Conservation (phyloP, 2,329 filamentous ascomycete genomes). For the Coniochaeta sp. region DNA sequence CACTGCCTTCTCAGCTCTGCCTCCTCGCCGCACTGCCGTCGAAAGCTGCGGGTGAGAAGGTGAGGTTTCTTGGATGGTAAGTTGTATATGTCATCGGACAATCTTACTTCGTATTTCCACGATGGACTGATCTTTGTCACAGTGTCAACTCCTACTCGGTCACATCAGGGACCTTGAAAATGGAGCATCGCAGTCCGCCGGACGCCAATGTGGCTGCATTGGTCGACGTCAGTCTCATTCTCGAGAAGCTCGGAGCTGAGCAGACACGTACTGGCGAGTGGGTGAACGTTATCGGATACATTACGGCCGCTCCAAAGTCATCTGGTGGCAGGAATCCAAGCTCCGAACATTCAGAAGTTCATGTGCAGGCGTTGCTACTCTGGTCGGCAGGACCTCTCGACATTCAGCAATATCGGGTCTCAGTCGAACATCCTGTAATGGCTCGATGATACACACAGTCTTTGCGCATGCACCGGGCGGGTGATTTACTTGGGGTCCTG, state of each 20-base stretch:
- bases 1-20: constrained; percentile 57
- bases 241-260: constrained; percentile 56
- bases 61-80: constrained; percentile 89
- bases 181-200: constrained; percentile 61
- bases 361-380: constrained; percentile 68
- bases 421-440: constrained; percentile 26
- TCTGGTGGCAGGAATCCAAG: neutral
- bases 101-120: neutral
- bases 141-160: constrained; percentile 47
- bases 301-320: constrained; percentile 27
- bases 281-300: constrained; percentile 84
- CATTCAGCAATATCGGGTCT: constrained; percentile 62
- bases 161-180: constrained; percentile 50
- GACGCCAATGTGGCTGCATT: constrained; percentile 38
- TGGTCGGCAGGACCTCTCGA: constrained; percentile 72
- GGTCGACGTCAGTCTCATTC: constrained; percentile 66
- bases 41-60: constrained; percentile 59
- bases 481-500: neutral
- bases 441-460: neutral
- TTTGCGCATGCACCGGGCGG: neutral
- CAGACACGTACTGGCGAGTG: constrained; percentile 70
- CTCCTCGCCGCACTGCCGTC: constrained; percentile 55
- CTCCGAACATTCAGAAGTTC: constrained; percentile 19
- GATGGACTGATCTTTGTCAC: constrained; percentile 7
- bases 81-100: constrained; percentile 23